Conservation (phyloP, 352 stramenopile genomes). For the Pythium brassicae region DNA sequence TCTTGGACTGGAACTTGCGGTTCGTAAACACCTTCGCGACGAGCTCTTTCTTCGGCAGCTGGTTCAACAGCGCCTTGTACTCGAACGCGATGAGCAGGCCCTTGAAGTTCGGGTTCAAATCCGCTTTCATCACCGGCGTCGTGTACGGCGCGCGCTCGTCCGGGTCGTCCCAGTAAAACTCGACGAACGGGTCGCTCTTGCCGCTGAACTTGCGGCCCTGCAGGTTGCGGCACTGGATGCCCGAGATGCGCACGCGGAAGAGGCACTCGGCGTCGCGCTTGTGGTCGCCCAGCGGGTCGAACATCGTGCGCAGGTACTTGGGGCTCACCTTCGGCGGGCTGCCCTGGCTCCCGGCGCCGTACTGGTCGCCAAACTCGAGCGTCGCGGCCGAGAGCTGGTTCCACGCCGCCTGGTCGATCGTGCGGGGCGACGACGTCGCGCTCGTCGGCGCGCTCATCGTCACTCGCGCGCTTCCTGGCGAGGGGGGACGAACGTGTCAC, state of each 20-base stretch:
- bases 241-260: constrained; percentile 81
- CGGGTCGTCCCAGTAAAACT: constrained; percentile 84
- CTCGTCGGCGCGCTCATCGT: constrained; percentile 28
- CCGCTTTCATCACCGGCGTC: constrained; percentile 80
- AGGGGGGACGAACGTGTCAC: too few relatives aligned
- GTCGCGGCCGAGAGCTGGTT: constrained; percentile 76
- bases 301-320: constrained; percentile 64
- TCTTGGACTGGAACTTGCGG: constrained; percentile 72
- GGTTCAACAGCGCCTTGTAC: constrained; percentile 66
- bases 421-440: constrained; percentile 35
- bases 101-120: constrained; percentile 89
- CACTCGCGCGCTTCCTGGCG: too few relatives aligned
- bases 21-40: constrained; percentile 84
- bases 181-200: constrained; percentile 85
- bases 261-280: constrained; percentile 63
- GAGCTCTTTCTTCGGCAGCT: constrained; percentile 52
- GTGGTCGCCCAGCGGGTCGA: constrained; percentile 52
- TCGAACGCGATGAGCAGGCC: constrained; percentile 83
- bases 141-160: constrained; percentile 64
- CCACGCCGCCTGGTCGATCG: constrained; percentile 52
- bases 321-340: constrained; percentile 39
- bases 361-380: constrained; percentile 70
- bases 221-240: constrained; percentile 87
- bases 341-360: constrained; percentile 29
- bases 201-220: constrained; percentile 73